A percentile compares a stretch with the other conserved stretches of the same genome.
These are phyloP conservation scores for Deuterostichococcus epilithicus DNA, from an alignment of 139 green algal genomes.

Conservation along the genomic window DNA sequence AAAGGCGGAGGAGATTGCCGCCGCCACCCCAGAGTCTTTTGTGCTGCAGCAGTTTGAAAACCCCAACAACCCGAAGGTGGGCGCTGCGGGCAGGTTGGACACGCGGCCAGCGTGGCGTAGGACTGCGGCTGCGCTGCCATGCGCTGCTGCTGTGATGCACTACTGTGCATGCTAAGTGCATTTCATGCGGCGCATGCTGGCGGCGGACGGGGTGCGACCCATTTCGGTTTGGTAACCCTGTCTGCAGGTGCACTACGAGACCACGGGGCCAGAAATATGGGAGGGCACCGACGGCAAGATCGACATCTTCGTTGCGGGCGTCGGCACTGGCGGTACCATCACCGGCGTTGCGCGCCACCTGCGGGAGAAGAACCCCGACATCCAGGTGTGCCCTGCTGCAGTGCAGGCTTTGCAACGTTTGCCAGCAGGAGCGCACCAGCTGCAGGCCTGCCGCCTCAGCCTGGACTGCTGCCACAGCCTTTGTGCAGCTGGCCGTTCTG, in stretches of 20 bases:
- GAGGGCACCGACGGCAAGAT: conserved; percentile 79
- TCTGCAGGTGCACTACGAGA: conserved; percentile 79
- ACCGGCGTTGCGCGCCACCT: conserved; percentile 77
- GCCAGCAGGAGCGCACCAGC: too few relatives aligned
- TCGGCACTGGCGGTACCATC: conserved; percentile 91
- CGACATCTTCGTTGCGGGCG: conserved; percentile 54
- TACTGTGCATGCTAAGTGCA: not conserved
- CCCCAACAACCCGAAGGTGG: conserved; percentile 46
- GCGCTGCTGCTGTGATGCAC: conserved; percentile 10
- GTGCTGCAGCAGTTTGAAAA: conserved; percentile 77
- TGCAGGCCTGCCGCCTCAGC: too few relatives aligned
- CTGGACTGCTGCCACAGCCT: too few relatives aligned
- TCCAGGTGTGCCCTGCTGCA: conserved; percentile 32
- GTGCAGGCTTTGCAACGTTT: not conserved
- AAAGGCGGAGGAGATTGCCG: conserved; percentile 59
- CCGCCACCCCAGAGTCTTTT: conserved; percentile 45
- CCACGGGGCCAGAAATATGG: conserved; percentile 96
- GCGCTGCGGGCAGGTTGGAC: too few relatives aligned
- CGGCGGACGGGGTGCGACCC: too few relatives aligned
- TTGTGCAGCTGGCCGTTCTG: too few relatives aligned
- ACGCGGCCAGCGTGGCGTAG: too few relatives aligned
- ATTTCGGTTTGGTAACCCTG: too few relatives aligned
- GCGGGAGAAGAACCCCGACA: conserved; percentile 65
- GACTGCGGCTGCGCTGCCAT: too few relatives aligned
- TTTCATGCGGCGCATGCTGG: too few relatives aligned